Evolutionary conservation across 495 filamentous ascomycete species (phyloP).

Genomic region (Xylona heveae): DNA sequence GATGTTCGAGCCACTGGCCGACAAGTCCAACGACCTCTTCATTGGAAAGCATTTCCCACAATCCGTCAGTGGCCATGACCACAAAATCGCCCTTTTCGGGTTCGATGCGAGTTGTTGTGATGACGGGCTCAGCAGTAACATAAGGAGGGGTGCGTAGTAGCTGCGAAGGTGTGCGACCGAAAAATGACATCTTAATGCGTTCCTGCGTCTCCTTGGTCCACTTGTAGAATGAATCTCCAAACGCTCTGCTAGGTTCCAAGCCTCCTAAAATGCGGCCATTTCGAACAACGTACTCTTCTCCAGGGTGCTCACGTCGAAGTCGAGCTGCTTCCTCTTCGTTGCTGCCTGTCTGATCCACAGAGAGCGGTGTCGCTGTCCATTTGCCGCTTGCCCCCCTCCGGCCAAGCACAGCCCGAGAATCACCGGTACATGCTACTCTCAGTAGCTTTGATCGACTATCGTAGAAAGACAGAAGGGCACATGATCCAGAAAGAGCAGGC

Average conservation of each 20-base stretch:
- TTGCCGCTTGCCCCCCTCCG: conserved; percentile 59
- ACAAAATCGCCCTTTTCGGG: conserved; percentile 85
- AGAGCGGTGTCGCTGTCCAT: conserved; percentile 79
- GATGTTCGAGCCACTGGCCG: conserved; percentile 76
- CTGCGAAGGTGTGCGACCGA: conserved; percentile 51
- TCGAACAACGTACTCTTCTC: conserved; percentile 60
- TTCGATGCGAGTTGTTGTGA: conserved; percentile 88
- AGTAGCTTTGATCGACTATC: conserved; percentile 66
- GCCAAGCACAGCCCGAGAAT: conserved; percentile 83
- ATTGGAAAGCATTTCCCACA: conserved; percentile 99
- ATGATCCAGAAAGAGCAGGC: conserved; percentile 85
- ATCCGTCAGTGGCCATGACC: conserved; percentile 87
- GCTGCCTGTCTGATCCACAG: conserved; percentile 78
- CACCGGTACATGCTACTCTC: conserved; percentile 82
- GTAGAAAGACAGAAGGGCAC: conserved; percentile 91
- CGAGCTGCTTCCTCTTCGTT: conserved; percentile 67
- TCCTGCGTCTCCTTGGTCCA: conserved; percentile 72
- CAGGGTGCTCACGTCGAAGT: conserved; percentile 66
- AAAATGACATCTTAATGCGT: conserved; percentile 62
- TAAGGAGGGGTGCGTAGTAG: conserved; percentile 82
- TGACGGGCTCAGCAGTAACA: conserved; percentile 86
- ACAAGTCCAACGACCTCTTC: conserved; percentile 96
- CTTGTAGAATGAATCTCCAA: conserved; percentile 93
- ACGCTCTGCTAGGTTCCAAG: conserved; percentile 79
- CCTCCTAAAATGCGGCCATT: conserved; percentile 83